phyloP scores from a whole-genome alignment of 495 filamentous ascomycete genomes.

The Tuber calosporum region DNA sequence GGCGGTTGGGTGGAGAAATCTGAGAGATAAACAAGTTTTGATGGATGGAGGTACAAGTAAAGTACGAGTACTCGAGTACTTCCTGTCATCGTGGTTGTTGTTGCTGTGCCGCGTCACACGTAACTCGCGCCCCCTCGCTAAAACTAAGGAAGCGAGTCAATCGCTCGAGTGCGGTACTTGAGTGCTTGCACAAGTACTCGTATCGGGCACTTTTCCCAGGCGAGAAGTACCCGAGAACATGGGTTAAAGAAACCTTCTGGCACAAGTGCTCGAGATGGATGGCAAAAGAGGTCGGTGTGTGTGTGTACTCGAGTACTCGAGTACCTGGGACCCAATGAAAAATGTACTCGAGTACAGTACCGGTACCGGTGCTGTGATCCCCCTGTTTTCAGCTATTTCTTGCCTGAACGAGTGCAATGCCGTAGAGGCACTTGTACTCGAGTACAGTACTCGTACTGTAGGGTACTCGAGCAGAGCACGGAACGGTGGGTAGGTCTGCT shows the following conservation, averaged over 20 bases:
- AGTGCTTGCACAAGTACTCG: too few species aligned
- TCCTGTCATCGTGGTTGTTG: neutral
- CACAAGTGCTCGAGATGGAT: too few species aligned
- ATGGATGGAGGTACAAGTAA: neutral
- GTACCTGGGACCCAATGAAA: neutral
- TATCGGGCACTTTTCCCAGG: neutral
- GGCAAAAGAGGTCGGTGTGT: neutral
- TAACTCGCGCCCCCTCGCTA: neutral
- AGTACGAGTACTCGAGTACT: too few species aligned
- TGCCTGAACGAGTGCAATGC: too few species aligned
- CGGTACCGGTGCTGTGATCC: too few species aligned
- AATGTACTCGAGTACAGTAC: too few species aligned
- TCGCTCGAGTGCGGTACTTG: too few species aligned
- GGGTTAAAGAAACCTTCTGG: neutral
- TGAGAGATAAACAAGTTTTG: neutral
- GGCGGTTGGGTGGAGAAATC: neutral
- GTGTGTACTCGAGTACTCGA: too few species aligned
- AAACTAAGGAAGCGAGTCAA: neutral
- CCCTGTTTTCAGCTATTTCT: neutral
- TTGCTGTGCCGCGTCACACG: neutral
- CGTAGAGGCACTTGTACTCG: too few species aligned
- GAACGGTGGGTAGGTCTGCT: too few species aligned
- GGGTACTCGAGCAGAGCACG: too few species aligned
- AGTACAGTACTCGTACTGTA: too few species aligned
- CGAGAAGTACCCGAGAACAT: neutral